A percentile compares a stretch with the other conserved stretches of the same genome.
Evolutionary conservation across 192 early-diverging fungal genomes (phyloP).

Genomic region (Lobosporangium transversale): DNA sequence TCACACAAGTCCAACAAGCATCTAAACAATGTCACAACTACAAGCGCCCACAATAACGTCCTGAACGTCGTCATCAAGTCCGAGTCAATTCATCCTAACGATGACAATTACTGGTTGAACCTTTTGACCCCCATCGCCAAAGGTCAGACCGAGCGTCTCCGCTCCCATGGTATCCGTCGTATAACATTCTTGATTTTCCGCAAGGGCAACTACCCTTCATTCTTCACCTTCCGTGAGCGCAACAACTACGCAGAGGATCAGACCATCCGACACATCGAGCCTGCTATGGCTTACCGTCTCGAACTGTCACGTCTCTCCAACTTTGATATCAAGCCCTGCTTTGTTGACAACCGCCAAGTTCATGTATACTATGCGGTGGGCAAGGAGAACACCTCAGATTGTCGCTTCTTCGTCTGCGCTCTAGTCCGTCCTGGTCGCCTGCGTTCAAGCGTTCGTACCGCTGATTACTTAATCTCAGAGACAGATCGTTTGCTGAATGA

Average conservation of each 20-base stretch:
- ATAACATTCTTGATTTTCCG: conserved; percentile 91
- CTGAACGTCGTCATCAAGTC: conserved; percentile 85
- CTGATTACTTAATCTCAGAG: conserved; percentile 95
- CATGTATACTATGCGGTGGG: conserved; percentile 96
- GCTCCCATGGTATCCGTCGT: conserved; percentile 82
- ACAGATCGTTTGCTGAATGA: conserved; percentile 93
- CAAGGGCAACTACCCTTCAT: conserved; percentile 84
- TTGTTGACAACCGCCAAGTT: conserved; percentile 93
- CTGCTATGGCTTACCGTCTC: conserved; percentile 96
- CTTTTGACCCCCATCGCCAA: conserved; percentile 71
- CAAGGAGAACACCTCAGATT: conserved; percentile 94
- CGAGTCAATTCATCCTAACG: conserved; percentile 67
- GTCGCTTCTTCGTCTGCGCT: conserved; percentile 97
- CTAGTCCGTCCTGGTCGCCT: conserved; percentile 93
- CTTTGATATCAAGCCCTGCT: conserved; percentile 97
- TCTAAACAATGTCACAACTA: conserved; percentile 20
- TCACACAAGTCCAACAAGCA: conserved; percentile 52
- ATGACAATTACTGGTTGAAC: conserved; percentile 74
- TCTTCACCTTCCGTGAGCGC: conserved; percentile 96
- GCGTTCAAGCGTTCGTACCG: conserved; percentile 81
- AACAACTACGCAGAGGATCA: conserved; percentile 87
- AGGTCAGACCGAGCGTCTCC: conserved; percentile 67
- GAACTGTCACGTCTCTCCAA: conserved; percentile 92
- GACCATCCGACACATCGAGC: conserved; percentile 98
- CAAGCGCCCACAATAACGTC: conserved; percentile 72